These are phyloP conservation scores for Magnaporthiopsis incrustans DNA, from an alignment of 2,329 filamentous ascomycete genomes.

Conservation along the genomic window DNA sequence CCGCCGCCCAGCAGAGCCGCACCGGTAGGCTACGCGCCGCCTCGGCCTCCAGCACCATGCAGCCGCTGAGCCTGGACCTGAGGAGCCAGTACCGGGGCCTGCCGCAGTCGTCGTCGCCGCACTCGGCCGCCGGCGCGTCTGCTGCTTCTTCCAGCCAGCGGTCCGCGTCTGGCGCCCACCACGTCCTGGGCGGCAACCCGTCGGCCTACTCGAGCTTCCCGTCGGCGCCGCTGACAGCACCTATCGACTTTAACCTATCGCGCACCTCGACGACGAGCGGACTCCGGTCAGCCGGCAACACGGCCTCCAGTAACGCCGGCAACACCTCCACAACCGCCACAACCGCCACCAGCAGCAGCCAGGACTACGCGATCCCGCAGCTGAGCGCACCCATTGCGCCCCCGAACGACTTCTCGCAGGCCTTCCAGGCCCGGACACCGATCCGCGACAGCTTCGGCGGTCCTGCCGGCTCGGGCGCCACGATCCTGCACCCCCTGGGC, in stretches of 20 bases:
- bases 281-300: no score
- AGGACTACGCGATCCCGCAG: constrained; percentile 45
- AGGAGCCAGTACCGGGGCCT: constrained; percentile 35
- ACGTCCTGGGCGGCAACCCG: constrained; percentile 16
- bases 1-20: constrained; percentile 26
- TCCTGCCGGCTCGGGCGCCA: constrained; percentile 12
- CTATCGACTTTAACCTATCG: constrained; percentile 42
- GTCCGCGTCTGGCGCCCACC: constrained; percentile 30
- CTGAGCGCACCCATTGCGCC: constrained; percentile 47
- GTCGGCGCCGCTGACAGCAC: constrained; percentile 45
- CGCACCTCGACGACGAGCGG: constrained; percentile 31
- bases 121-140: constrained; percentile 24
- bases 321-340: constrained; percentile 30
- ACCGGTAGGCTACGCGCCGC: constrained; percentile 40
- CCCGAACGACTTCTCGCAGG: constrained; percentile 43
- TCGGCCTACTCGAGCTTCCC: constrained; percentile 43
- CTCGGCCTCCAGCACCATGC: constrained; percentile 27
- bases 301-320: constrained; percentile 8
- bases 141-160: constrained; percentile 14
- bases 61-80: constrained; percentile 37
- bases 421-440: constrained; percentile 36
- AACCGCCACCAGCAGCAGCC: constrained; percentile 18
- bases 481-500: neutral
- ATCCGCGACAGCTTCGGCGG: constrained; percentile 37
- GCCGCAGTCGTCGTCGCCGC: constrained; percentile 17